phyloP scores from a whole-genome alignment of 2,329 filamentous ascomycete genomes.

The Fusarium cyanostomum region DNA sequence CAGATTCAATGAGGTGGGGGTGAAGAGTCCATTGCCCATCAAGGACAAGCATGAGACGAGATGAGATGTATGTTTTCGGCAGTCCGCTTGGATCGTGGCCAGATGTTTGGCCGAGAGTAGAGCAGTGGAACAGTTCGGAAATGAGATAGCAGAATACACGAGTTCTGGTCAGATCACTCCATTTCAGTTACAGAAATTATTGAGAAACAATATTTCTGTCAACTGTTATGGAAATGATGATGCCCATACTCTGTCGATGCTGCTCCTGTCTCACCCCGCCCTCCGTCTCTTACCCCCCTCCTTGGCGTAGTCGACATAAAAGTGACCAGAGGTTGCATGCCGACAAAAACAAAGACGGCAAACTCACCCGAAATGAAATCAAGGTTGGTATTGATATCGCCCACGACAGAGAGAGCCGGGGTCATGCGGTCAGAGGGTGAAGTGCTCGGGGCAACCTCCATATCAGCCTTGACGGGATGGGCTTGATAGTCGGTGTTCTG shows the following conservation, averaged over 20 bases:
- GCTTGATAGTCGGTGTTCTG: constrained; percentile 66
- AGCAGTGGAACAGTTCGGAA: neutral
- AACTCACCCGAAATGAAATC: constrained; percentile 63
- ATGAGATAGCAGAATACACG: constrained; percentile 10
- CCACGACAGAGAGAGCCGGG: constrained; percentile 53
- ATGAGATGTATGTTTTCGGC: constrained; percentile 1
- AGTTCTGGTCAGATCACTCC: neutral
- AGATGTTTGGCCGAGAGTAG: constrained; percentile 11
- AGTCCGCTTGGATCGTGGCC: constrained; percentile 36
- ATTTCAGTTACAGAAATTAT: neutral
- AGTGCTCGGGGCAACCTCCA: constrained; percentile 46
- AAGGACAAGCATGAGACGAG: constrained; percentile 20
- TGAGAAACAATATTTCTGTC: constrained; percentile 2
- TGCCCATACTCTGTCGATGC: neutral
- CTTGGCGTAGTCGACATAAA: neutral
- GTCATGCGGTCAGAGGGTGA: constrained; percentile 52
- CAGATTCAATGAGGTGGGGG: constrained; percentile 28
- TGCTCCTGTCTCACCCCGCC: neutral
- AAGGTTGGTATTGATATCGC: constrained; percentile 55
- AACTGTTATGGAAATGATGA: neutral
- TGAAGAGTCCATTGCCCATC: constrained; percentile 22
- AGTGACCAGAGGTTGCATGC: neutral
- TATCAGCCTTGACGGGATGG: constrained; percentile 56
- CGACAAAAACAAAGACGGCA: neutral
- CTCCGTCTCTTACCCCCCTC: neutral